phyloP scores from a whole-genome alignment of 73 alveolate species.

The Tetrahymena borealis region DNA sequence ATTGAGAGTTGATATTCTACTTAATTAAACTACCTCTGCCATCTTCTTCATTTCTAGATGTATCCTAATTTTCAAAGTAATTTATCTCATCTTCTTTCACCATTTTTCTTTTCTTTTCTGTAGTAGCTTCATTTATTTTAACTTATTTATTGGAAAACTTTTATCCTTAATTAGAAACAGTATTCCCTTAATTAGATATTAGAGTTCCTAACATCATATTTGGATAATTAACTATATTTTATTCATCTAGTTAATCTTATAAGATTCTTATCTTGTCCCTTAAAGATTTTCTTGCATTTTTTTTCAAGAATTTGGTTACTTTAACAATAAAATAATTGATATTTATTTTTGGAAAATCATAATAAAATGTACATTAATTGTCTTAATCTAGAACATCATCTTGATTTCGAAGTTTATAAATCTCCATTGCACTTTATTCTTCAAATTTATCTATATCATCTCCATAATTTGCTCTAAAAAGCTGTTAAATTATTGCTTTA shows the following conservation, averaged over 20 bases:
- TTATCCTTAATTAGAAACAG: background rate
- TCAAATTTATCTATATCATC: background rate
- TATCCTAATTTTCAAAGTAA: background rate
- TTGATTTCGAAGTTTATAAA: background rate
- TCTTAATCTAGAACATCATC: background rate
- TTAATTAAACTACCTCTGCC: background rate
- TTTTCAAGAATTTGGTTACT: background rate
- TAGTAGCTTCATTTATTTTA: background rate
- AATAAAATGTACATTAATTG: background rate
- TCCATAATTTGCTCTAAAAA: background rate
- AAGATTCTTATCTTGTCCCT: background rate
- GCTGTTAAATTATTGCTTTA: background rate
- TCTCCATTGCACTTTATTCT: background rate
- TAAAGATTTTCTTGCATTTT: background rate
- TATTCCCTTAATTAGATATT: background rate
- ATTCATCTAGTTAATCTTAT: background rate
- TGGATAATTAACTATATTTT: background rate
- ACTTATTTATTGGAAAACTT: background rate
- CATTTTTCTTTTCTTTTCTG: background rate
- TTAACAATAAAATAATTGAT: background rate
- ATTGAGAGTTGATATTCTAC: background rate
- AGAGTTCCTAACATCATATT: background rate
- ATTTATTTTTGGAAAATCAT: background rate
- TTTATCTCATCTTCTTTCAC: background rate
- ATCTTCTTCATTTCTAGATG: background rate